These are phyloP conservation scores for Paramyrothecium roridum DNA, from an alignment of 2,329 filamentous ascomycete species.

Conservation along the genomic window DNA sequence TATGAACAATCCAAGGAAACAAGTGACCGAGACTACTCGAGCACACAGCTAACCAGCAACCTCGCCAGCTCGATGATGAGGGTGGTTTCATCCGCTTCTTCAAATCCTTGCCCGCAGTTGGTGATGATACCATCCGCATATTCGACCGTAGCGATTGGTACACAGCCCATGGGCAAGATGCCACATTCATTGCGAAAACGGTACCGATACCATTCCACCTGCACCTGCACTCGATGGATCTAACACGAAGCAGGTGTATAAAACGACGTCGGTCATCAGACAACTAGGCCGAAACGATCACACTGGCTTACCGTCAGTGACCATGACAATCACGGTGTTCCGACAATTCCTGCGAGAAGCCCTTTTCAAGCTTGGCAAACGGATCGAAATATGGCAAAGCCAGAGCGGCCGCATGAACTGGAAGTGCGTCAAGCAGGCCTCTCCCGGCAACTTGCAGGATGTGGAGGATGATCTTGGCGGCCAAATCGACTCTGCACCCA, in stretches of 20 bases:
- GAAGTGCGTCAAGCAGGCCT: conserved; percentile 89
- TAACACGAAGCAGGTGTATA: conserved; percentile 69
- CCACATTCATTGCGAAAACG: conserved; percentile 76
- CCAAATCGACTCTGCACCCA: conserved; percentile 83
- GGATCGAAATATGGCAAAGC: conserved; percentile 86
- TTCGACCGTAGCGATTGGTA: conserved; percentile 96
- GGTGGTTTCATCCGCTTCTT: conserved; percentile 96
- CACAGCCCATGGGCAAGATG: conserved; percentile 86
- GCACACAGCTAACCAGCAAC: conserved; percentile 5
- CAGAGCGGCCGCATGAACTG: conserved; percentile 78
- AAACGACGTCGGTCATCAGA: conserved; percentile 91
- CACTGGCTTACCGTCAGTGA: conserved; percentile 87
- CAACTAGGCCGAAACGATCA: conserved; percentile 82
- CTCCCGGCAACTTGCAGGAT: conserved; percentile 93
- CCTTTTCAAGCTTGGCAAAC: conserved; percentile 85
- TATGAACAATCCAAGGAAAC: conserved; percentile 22
- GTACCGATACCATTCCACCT: conserved; percentile 38
- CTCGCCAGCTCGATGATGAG: conserved; percentile 82
- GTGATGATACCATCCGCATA: conserved; percentile 76
- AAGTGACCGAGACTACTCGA: not conserved
- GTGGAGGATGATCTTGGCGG: conserved; percentile 92
- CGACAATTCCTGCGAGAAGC: conserved; percentile 93
- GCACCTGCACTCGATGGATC: not conserved
- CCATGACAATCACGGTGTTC: conserved; percentile 92
- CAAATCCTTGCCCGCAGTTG: conserved; percentile 72